A percentile compares a stretch with the other conserved stretches of the same genome.
Evolutionary conservation across 805 yeast species (phyloP).

Genomic region (Yarrowia keelungensis): DNA sequence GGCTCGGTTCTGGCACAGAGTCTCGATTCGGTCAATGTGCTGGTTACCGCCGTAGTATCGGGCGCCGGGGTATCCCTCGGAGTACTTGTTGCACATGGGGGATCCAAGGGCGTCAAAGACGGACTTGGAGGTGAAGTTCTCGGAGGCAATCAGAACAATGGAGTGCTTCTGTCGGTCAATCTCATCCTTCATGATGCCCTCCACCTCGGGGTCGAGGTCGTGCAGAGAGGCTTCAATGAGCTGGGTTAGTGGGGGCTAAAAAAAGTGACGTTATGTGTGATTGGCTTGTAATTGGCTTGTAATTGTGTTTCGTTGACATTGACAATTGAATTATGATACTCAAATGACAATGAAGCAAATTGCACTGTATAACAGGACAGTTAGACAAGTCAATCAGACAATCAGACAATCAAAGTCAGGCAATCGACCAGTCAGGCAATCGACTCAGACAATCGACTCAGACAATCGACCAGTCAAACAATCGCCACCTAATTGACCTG

Average conservation of each 20-base stretch:
- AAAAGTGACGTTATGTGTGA: too few relatives aligned
- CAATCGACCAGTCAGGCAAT: too few relatives aligned
- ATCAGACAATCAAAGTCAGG: too few relatives aligned
- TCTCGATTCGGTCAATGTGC: slow-evolving; percentile 92
- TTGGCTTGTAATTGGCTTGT: too few relatives aligned
- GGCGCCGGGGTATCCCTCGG: slow-evolving; percentile 99
- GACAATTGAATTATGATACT: too few relatives aligned
- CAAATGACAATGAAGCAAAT: too few relatives aligned
- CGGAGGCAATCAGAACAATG: slow-evolving; percentile 92
- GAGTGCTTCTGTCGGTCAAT: slow-evolving; percentile 92
- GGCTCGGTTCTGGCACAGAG: slow-evolving; percentile 93
- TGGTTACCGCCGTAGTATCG: slow-evolving; percentile 99
- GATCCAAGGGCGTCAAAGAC: slow-evolving; percentile 97
- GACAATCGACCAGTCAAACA: too few relatives aligned
- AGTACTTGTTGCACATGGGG: slow-evolving; percentile 97
- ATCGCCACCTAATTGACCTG: too few relatives aligned
- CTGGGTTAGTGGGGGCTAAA: slow-evolving; percentile 41
- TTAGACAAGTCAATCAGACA: too few relatives aligned
- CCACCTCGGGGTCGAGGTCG: slow-evolving; percentile 53
- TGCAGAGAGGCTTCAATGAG: slow-evolving; percentile 47
- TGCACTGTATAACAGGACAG: too few relatives aligned
- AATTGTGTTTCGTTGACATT: too few relatives aligned
- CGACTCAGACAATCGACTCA: too few relatives aligned
- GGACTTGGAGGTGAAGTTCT: slow-evolving; percentile 94
- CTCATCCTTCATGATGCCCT: slow-evolving; percentile 63